phyloP scores from a whole-genome alignment of 805 yeast genomes.

The Wickerhamomyces alni region DNA sequence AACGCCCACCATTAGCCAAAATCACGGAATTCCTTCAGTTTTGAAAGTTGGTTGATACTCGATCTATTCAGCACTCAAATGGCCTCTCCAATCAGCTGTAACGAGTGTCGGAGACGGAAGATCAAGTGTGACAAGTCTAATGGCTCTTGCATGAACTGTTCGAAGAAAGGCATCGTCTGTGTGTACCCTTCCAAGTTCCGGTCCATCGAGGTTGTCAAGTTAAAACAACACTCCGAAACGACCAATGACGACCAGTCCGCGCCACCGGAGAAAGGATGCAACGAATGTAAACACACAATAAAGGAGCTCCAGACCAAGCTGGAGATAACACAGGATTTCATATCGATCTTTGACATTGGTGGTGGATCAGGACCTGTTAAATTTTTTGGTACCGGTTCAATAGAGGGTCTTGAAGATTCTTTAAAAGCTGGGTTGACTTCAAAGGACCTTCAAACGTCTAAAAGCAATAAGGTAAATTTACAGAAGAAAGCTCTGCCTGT shows the following conservation, averaged over 20 bases:
- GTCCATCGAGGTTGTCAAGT: slow-evolving; percentile 15
- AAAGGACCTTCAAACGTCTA: no score
- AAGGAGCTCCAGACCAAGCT: slow-evolving; percentile 16
- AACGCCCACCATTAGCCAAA: no score
- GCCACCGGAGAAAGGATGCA: no score
- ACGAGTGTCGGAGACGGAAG: slow-evolving; percentile 22
- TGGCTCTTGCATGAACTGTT: slow-evolving; percentile 15
- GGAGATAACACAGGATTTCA: slow-evolving; percentile 13
- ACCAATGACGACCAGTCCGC: no score
- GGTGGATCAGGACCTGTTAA: no score
- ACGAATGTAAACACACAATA: slow-evolving; percentile 7
- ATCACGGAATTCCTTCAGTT: slow-evolving; percentile 1
- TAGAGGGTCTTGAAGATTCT: slow-evolving; percentile 6
- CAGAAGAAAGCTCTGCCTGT: slow-evolving; percentile 10
- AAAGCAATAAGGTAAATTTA: no score
- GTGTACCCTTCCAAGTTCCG: slow-evolving; percentile 20
- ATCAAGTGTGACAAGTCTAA: slow-evolving; percentile 16
- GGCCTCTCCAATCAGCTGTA: slow-evolving; percentile 20
- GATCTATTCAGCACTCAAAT: background rate
- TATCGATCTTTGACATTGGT: slow-evolving; percentile 19
- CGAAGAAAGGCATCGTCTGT: slow-evolving; percentile 9
- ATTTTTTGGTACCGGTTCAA: no score
- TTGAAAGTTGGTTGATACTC: background rate
- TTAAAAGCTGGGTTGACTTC: slow-evolving; percentile 1
- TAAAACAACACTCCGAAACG: background rate